Percentiles rank a stretch among this genome's conserved stretches.
phyloP scores from a whole-genome alignment of 164 flowering plant species.

The Vitis labrusca region DNA sequence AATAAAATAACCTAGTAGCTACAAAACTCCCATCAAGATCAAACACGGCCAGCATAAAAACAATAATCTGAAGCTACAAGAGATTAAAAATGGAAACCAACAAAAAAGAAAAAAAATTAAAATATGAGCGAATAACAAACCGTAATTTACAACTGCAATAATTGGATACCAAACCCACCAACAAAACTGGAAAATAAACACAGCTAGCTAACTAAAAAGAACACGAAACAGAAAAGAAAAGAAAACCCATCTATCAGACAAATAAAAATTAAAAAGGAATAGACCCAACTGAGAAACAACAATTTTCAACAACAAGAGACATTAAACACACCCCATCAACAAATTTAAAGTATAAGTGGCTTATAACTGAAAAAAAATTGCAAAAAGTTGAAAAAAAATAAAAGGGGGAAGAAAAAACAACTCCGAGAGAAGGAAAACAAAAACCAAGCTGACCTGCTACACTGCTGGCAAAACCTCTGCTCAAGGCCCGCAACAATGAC shows the following conservation, averaged over 20 bases:
- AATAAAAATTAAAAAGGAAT: background rate
- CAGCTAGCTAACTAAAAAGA: too few species aligned
- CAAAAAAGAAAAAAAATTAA: too few species aligned
- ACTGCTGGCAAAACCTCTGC: conserved; percentile 90
- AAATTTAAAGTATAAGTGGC: too few species aligned
- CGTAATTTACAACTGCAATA: too few species aligned
- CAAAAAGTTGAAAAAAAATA: background rate
- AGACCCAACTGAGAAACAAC: background rate
- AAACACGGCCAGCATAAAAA: background rate
- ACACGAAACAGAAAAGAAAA: too few species aligned
- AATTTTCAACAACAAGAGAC: background rate
- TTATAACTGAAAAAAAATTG: background rate
- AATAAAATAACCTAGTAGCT: background rate
- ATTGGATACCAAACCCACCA: too few species aligned
- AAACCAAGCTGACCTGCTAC: conserved; percentile 64
- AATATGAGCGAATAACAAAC: too few species aligned
- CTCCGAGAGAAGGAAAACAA: background rate
- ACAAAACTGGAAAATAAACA: too few species aligned
- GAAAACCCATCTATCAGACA: background rate
- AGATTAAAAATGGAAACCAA: too few species aligned
- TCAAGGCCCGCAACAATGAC: conserved; percentile 72
- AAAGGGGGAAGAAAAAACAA: background rate
- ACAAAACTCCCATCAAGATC: background rate
- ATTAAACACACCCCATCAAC: background rate
- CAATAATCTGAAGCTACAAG: too few species aligned